Evolutionary conservation across 768 basidiomycete genomes (phyloP).

Genomic region (Mycena epipterygia): DNA sequence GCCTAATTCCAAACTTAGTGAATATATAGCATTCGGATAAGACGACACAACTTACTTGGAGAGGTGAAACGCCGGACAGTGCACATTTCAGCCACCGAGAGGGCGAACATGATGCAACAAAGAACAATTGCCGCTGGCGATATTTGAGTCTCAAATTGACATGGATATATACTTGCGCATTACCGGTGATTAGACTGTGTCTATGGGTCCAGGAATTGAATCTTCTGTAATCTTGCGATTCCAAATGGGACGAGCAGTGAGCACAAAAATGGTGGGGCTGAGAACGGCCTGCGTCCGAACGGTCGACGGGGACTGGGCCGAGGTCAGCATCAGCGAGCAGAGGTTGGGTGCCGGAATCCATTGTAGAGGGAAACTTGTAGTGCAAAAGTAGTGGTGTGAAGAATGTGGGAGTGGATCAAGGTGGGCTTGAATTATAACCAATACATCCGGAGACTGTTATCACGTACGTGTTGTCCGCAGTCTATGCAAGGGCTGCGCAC

Average conservation of each 20-base stretch:
- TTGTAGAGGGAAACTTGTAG: not conserved
- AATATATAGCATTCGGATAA: not conserved
- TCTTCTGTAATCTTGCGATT: not conserved
- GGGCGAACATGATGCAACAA: not conserved
- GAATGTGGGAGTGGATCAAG: not conserved
- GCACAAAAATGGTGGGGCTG: not conserved
- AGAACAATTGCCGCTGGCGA: constrained; percentile 5
- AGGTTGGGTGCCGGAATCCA: constrained; percentile 15
- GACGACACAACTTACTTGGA: not conserved
- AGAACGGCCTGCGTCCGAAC: not conserved
- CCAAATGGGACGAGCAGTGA: constrained; percentile 6
- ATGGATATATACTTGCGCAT: not conserved
- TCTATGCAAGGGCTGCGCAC: too few relatives aligned
- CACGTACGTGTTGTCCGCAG: not conserved
- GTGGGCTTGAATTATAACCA: not conserved
- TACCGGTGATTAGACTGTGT: constrained; percentile 1
- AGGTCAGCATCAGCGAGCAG: not conserved
- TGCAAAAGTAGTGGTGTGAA: not conserved
- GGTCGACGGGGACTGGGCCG: too few relatives aligned
- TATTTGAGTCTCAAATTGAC: not conserved
- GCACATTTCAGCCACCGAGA: constrained; percentile 2
- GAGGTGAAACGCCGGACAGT: not conserved
- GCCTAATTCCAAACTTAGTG: not conserved
- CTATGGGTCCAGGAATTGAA: not conserved
- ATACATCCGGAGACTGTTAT: too few relatives aligned